Base-by-base conservation (phyloP, 345 rosid genomes). In the Raphanus sativus region DNA sequence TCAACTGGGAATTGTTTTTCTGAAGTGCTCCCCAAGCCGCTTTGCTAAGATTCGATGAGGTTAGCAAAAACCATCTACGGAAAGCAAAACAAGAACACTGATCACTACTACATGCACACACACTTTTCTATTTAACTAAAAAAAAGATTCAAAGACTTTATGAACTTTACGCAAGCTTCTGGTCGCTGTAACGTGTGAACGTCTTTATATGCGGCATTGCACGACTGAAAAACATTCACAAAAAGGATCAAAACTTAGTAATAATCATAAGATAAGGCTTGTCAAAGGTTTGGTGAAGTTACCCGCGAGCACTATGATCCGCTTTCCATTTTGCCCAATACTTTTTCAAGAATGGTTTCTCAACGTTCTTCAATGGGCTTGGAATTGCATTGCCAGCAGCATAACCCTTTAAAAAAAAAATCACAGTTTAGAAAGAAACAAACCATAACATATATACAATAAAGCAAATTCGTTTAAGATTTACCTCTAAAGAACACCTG, bases 131-230 rank as follows among this genome's bases (percentile, higher is more conserved):
- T 24, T 24, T 11, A 48, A 60, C 32, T 29, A 65, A 36, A 56
- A 42, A 62, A 69, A 69, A 21, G 21, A 21, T 21, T 21, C n/a
- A 36, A 67, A 26, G 8, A 45, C 26, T 73, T 69, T n/a, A 78
- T 11, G 65, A 77, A 58, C 21, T 89, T 85, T 89, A 92, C 97
- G 94, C 99, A 62, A 95, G 85, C 69, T 88, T 86, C 80, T 92
- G 97, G 62, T 88, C 91, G 63, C 74, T 88, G 74, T 89, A 91
- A 56, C 94, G 96, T n/a, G 92, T 74, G 73, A 76, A 95, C 6
- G 97, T 89, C 94, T 95, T 92, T 78, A 95, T 91, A 84, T 92
- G 98, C 1, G 99, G 99, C 99, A 89, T 95, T 72, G 98, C 91
- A 71, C 82, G 90, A 62, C 97, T 92, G 91, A 66, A 71, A 71